Percentiles rank a stretch among this genome's conserved stretches.
phyloP scores from a whole-genome alignment of 148 eudicot species.

The Nyssa sinensis region DNA sequence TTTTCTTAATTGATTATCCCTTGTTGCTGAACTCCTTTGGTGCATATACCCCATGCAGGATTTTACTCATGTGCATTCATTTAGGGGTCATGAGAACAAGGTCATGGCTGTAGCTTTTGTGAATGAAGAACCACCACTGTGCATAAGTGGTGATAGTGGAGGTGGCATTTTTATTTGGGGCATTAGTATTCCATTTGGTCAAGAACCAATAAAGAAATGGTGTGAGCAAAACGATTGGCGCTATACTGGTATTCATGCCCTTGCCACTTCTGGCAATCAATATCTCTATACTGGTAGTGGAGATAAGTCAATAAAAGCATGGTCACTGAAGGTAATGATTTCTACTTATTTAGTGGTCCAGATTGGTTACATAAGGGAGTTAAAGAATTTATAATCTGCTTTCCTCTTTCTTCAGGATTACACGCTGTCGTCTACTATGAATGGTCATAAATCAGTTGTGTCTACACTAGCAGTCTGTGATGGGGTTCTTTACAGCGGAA shows the following conservation, averaged over 20 bases:
- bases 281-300: conserved; percentile 86
- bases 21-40: background rate
- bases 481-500: conserved; percentile 86
- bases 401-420: conserved; percentile 49
- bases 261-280: conserved; percentile 68
- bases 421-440: conserved; percentile 61
- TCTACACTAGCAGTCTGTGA: conserved; percentile 55
- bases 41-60: conserved; percentile 46
- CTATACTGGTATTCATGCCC: conserved; percentile 87
- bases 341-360: background rate
- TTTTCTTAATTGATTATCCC: background rate
- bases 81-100: conserved; percentile 76
- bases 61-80: conserved; percentile 70
- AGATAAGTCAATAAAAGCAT: conserved; percentile 82
- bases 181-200: conserved; percentile 47
- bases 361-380: background rate
- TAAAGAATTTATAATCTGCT: background rate
- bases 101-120: conserved; percentile 70
- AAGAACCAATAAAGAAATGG: conserved; percentile 62
- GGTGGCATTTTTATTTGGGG: conserved; percentile 80
- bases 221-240: conserved; percentile 89
- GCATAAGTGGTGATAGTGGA: conserved; percentile 88
- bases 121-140: conserved; percentile 62
- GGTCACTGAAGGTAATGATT: conserved; percentile 64
- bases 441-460: conserved; percentile 88